These are phyloP conservation scores for Phytopythium ostracodes DNA, from an alignment of 352 stramenopile genomes.

Conservation along the genomic window DNA sequence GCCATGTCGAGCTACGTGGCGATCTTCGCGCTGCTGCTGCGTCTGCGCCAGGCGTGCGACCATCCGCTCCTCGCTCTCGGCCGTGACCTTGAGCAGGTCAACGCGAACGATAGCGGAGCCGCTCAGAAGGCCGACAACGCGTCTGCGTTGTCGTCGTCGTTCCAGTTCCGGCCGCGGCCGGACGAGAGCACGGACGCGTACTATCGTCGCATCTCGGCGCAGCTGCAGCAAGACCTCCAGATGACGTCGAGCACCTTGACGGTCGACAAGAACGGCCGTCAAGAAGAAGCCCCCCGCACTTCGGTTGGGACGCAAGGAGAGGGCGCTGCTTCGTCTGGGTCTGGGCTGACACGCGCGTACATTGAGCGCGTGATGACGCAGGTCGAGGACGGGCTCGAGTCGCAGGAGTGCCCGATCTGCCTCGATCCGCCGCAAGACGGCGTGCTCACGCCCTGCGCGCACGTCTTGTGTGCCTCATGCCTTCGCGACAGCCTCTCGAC, in stretches of 20 bases:
- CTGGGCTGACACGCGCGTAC: conserved; percentile 44
- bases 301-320: no score
- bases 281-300: no score
- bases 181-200: conserved; percentile 57
- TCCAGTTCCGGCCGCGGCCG: conserved; percentile 39
- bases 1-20: conserved; percentile 80
- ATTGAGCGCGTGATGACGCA: conserved; percentile 75
- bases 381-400: conserved; percentile 71
- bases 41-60: conserved; percentile 88
- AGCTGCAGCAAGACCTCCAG: conserved; percentile 48
- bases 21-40: conserved; percentile 86
- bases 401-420: conserved; percentile 85
- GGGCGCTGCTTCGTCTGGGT: background rate
- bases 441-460: conserved; percentile 82
- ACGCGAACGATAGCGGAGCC: conserved; percentile 10
- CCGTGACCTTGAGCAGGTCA: conserved; percentile 48
- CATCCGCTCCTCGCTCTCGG: conserved; percentile 85
- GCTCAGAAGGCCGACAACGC: background rate
- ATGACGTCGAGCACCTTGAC: conserved; percentile 3
- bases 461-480: conserved; percentile 82
- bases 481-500: conserved; percentile 53
- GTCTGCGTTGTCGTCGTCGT: conserved; percentile 10
- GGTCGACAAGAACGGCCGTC: background rate
- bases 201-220: conserved; percentile 51
- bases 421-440: conserved; percentile 61